Base-by-base conservation (phyloP, 805 yeast species). In the Yamadazyma takamatsuzukensis region DNA sequence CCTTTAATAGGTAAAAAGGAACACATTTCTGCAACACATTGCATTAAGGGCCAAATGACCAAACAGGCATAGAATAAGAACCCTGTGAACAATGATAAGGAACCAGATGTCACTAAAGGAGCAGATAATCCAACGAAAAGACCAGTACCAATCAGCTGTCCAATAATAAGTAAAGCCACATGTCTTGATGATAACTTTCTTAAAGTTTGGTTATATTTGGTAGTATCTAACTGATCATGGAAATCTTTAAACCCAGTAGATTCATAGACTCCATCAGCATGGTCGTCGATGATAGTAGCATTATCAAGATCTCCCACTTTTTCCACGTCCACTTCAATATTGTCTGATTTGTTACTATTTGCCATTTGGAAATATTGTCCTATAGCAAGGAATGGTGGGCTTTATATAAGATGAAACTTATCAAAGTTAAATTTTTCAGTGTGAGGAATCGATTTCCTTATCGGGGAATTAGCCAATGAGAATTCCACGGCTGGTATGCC, bases 11-110 rank as follows among this genome's bases (percentile, higher is more conserved):
- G 68, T 26, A 60, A 45, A 27, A 42, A 61, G 3, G 61, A 47
- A 36, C 64, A 55, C 66, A 61, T 60, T 39, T 60, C 66, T 6
- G 61, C 67, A 16, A 56, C 60, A 7, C 54, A 51, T 47, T 53
- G 54, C 64, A 56, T 61, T 44, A 58, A 51, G 1, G 63, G 60
- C 58, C 61, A 59, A 25, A 57, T 49, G 34, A 51, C 52, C 25
- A 58, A 47, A 32, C 44, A 37, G 6, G 64, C 56, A 51, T 50
- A 61, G 14, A 49, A 32, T 9, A 57, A 21, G 37, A 58, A 59
- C 3, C 60, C 65, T 4, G 58, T 31, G 29, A 60, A 56, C 15
- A 61, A 48, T n/a, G 64, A 48, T 10, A 60, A 50, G 10, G 64
- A 54, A 10, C 67, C 68, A 4, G 58, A 49, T 3, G 50, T 48